These are phyloP conservation scores for Zostera marina DNA, from an alignment of 116 monocot genomes.

Conservation along the genomic window DNA sequence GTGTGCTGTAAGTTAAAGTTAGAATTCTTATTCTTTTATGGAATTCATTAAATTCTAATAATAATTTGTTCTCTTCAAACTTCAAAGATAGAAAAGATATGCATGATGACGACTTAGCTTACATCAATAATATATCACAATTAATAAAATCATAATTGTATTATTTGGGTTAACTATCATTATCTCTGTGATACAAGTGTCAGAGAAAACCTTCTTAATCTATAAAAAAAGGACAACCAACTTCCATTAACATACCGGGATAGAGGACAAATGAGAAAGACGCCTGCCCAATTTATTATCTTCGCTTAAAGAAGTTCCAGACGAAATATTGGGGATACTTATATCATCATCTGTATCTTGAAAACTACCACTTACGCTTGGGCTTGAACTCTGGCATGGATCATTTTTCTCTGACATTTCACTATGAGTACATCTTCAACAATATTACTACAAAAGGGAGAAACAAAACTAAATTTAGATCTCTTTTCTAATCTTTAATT, in stretches of 20 bases:
- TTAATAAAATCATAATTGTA: neutral
- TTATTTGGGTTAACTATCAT: neutral
- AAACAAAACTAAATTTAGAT: too few relatives aligned
- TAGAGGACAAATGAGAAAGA: slow-evolving; percentile 2
- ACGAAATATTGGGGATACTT: neutral
- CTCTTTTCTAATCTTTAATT: too few relatives aligned
- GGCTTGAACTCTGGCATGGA: slow-evolving; percentile 1
- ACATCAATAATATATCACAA: neutral
- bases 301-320: neutral
- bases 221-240: neutral
- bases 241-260: neutral
- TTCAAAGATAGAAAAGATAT: too few relatives aligned
- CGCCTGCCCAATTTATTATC: slow-evolving; percentile 1
- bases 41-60: neutral
- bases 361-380: slow-evolving; percentile 1
- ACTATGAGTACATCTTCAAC: neutral
- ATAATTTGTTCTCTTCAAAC: too few relatives aligned
- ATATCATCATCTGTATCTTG: neutral
- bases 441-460: too few relatives aligned
- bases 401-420: slow-evolving; percentile 7
- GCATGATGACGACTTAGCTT: neutral
- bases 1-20: slow-evolving; percentile 38
- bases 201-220: neutral
- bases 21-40: neutral
- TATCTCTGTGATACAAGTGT: neutral